Conservation (phyloP, 768 basidiomycete species). For the Lentinula boryana region DNA sequence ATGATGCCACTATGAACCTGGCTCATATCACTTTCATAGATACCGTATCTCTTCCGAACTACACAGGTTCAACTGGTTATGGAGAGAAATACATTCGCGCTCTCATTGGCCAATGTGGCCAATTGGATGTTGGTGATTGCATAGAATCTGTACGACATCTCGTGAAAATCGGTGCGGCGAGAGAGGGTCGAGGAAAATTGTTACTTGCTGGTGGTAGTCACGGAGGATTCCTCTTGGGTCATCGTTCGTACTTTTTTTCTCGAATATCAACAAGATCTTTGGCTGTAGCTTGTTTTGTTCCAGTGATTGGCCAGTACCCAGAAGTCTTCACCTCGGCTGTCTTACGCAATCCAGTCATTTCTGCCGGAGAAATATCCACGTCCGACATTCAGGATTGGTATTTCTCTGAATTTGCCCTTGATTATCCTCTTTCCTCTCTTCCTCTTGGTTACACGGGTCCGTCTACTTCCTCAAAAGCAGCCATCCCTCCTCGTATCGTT, state of each 20-base stretch:
- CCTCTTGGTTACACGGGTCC: slow-evolving; percentile 2
- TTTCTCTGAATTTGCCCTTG: slow-evolving; percentile 39
- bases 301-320: slow-evolving; percentile 62
- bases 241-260: slow-evolving; percentile 34
- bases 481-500: slow-evolving; percentile 28
- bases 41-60: slow-evolving; percentile 56
- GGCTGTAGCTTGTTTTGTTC: background rate
- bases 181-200: slow-evolving; percentile 42
- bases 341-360: slow-evolving; percentile 67
- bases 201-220: slow-evolving; percentile 64
- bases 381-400: slow-evolving; percentile 74
- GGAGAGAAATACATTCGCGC: slow-evolving; percentile 54
- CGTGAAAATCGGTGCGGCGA: slow-evolving; percentile 41
- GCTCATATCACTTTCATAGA: slow-evolving; percentile 27
- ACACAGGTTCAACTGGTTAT: slow-evolving; percentile 62
- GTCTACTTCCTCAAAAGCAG: slow-evolving; percentile 9
- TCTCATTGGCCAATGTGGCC: slow-evolving; percentile 54
- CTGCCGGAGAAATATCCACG: slow-evolving; percentile 44
- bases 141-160: slow-evolving; percentile 49
- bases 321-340: slow-evolving; percentile 56
- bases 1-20: background rate
- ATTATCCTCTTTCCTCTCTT: slow-evolving; percentile 31
- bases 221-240: slow-evolving; percentile 58
- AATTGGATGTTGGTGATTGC: slow-evolving; percentile 62
- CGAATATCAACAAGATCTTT: background rate